Percentiles rank a stretch among this genome's conserved stretches.
Conservation (phyloP, 805 yeast species). For the Saccharomycopsis vini region DNA sequence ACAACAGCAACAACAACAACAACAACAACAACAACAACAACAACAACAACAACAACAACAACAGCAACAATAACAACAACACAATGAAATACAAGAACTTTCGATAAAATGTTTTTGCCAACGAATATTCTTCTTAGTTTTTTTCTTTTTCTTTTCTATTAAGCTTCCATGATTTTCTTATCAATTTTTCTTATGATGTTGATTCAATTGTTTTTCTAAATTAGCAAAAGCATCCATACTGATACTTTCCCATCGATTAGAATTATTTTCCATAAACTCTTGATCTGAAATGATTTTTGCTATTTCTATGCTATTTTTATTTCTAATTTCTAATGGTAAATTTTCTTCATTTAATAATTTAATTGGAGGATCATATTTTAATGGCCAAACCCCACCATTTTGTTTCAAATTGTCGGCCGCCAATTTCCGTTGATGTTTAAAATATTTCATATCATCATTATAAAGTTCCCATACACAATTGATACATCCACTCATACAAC, state of each 20-base stretch:
- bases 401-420: constrained; percentile 47
- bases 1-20: no score
- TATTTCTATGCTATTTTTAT: constrained; percentile 22
- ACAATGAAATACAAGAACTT: background rate
- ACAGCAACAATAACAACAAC: no score
- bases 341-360: constrained; percentile 32
- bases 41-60: background rate
- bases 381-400: constrained; percentile 51
- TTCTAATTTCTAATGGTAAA: constrained; percentile 32
- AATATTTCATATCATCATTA: constrained; percentile 78
- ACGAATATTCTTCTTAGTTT: no score
- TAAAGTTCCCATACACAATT: constrained; percentile 96
- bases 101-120: no score
- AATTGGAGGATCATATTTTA: constrained; percentile 51
- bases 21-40: background rate
- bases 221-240: constrained; percentile 77
- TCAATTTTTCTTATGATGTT: no score
- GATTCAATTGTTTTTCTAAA: constrained; percentile 57
- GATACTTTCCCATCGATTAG: constrained; percentile 52
- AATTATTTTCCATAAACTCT: constrained; percentile 24
- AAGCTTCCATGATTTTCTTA: no score
- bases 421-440: constrained; percentile 51
- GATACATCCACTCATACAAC: constrained; percentile 96
- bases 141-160: no score
- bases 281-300: constrained; percentile 27